Evolutionary conservation across 2,329 filamentous ascomycete genomes (phyloP), one percentile per base, ranked within the genome.

Genomic region (Arthrobotrys entomopaga): DNA sequence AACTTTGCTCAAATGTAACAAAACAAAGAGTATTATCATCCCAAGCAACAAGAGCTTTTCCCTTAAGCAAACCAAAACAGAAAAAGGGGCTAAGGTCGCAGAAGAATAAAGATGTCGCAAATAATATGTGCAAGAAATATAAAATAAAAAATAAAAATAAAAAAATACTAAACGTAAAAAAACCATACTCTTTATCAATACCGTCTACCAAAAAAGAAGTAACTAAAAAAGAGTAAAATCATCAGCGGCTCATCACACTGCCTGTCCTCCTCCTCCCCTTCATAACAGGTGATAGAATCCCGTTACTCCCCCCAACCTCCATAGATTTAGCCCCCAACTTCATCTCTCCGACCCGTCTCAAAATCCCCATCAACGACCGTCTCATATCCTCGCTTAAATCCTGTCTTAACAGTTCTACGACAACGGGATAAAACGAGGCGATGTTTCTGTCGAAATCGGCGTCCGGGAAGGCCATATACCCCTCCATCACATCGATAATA

Each of bases 401-500:
- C 74, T 92, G 91, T 76, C 86, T 87, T 65, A 99, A 84, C 15
- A 99, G 83, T 61, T 96, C 93, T 0, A 98, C 88, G 2, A 89
- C 87, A 15, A 97, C 84, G 1, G 93, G 92, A 79, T 97, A 97
- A 81, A 99, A 98, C 2, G 88, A 88, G 52, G 87, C 85, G 6
- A 97, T 86, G 78, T 98, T 89, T 69, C 89, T 88, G 63, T 87
- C 87, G 79, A 99, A 99, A 49, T 91, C 91, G 22, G 89, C 86
- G 16, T 87, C 85, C 0, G 92, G 91, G 83, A 98, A 97, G 5
- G 88, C 90, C 0, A 89, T 89, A 81, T 94, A 98, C 0, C 95
- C 95, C 80, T 99, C 94, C 8, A 99, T 85, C 7, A 99, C 95
- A 80, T 97, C 95, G 16, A 99, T 93, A 1, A 99, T 95, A 0